These are phyloP conservation scores for Lenzites betulinus DNA, from an alignment of 768 basidiomycete species.

Conservation along the genomic window DNA sequence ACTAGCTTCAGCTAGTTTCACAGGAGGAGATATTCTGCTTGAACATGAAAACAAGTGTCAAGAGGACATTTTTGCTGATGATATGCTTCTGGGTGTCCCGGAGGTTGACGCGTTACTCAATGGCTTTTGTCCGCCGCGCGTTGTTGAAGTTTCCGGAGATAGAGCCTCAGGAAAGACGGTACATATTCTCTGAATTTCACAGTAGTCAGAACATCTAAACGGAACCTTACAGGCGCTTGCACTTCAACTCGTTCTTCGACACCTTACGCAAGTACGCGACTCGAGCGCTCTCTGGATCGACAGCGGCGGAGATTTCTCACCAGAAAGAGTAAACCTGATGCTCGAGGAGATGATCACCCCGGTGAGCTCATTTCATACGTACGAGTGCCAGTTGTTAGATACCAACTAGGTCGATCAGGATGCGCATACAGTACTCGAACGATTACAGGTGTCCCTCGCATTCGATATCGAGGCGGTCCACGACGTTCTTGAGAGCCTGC, in stretches of 20 bases:
- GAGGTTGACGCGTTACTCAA: constrained; percentile 55
- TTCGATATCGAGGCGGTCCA: constrained; percentile 60
- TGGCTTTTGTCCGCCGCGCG: constrained; percentile 49
- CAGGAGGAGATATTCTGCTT: constrained; percentile 34
- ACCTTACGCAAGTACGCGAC: constrained; percentile 44
- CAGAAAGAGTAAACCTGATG: constrained; percentile 41
- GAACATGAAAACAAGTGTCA: constrained; percentile 18
- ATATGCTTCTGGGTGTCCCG: constrained; percentile 39
- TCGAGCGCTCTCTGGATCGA: constrained; percentile 68
- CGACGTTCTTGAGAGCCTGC: constrained; percentile 49
- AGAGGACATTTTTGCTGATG: constrained; percentile 11
- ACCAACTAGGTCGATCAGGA: constrained; percentile 22
- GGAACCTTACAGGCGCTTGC: constrained; percentile 51
- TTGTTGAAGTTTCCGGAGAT: constrained; percentile 73
- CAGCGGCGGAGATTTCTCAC: constrained; percentile 66
- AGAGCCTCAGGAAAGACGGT: constrained; percentile 71
- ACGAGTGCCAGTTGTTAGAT: constrained; percentile 5
- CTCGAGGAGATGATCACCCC: constrained; percentile 8
- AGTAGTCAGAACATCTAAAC: background rate
- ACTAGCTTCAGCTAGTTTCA: constrained; percentile 46
- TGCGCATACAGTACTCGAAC: constrained; percentile 44
- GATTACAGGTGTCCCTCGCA: constrained; percentile 58
- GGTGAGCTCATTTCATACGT: constrained; percentile 17
- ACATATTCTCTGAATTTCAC: background rate
- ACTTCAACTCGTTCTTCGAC: constrained; percentile 56